Evolutionary conservation across 768 basidiomycete species (phyloP).

Genomic region (Tylopilus balloui): DNA sequence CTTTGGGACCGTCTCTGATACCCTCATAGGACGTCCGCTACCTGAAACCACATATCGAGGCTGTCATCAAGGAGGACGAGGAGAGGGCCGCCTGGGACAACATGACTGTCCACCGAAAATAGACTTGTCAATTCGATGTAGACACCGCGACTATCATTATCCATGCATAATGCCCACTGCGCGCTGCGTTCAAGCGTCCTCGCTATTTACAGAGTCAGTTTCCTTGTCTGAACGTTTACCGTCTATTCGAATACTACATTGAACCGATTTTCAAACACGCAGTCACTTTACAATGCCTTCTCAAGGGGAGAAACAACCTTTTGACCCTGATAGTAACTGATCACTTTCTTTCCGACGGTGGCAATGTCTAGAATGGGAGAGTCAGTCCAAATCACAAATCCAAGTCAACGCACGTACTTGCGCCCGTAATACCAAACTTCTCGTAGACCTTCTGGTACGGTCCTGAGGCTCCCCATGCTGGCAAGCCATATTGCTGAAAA

Average conservation of each 20-base stretch:
- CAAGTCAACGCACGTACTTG: conserved; percentile 43
- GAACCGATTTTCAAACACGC: neutral
- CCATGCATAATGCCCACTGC: conserved; percentile 10
- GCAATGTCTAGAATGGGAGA: conserved; percentile 57
- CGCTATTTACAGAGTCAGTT: neutral
- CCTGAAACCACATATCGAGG: conserved; percentile 71
- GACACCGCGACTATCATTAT: conserved; percentile 20
- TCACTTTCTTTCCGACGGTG: conserved; percentile 76
- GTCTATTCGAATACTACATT: conserved; percentile 15
- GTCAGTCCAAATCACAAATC: conserved; percentile 6
- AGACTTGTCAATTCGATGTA: conserved; percentile 33
- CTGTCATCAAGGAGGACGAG: conserved; percentile 67
- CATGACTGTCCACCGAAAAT: conserved; percentile 65
- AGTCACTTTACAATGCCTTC: conserved; percentile 53
- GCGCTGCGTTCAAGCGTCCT: neutral
- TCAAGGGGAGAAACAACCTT: conserved; percentile 69
- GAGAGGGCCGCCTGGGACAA: conserved; percentile 84
- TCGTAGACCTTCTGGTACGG: conserved; percentile 90
- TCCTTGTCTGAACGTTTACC: conserved; percentile 5
- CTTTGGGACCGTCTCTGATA: conserved; percentile 6
- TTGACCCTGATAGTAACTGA: conserved; percentile 78
- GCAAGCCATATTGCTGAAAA: conserved; percentile 62
- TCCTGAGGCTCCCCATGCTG: conserved; percentile 82
- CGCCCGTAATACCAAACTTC: conserved; percentile 80
- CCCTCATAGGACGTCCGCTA: conserved; percentile 78